Conservation (phyloP, 352 stramenopile genomes). For the Phytopythium oedochilum region DNA sequence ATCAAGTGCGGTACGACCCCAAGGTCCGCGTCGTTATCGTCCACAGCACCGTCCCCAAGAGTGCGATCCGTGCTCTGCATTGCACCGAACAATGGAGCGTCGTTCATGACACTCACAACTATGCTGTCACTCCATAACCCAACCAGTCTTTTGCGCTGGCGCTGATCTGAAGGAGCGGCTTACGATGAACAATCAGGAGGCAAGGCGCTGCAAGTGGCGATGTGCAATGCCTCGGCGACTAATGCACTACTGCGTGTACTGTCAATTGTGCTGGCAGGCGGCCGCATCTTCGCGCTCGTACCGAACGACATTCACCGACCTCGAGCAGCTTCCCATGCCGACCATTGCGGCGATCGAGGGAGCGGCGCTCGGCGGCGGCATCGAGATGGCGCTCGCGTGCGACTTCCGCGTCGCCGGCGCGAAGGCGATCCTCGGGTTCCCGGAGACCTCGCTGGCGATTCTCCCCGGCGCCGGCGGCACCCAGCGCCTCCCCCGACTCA, state of each 20-base stretch:
- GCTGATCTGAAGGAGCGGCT: constrained; percentile 89
- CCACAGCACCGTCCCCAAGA: constrained; percentile 60
- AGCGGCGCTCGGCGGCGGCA: constrained; percentile 86
- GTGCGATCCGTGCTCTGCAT: constrained; percentile 2
- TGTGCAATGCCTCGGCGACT: no score
- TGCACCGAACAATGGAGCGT: no score
- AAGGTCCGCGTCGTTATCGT: constrained; percentile 80
- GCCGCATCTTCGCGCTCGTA: constrained; percentile 39
- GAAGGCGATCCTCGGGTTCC: constrained; percentile 86
- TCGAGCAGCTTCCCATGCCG: constrained; percentile 89
- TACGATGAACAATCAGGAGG: constrained; percentile 84
- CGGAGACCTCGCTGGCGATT: constrained; percentile 92
- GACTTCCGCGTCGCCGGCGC: constrained; percentile 89
- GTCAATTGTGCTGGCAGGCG: constrained; percentile 8
- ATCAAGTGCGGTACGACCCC: constrained; percentile 58
- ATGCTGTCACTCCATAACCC: no score
- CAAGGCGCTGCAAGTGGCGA: no score
- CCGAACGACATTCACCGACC: constrained; percentile 78
- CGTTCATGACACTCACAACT: no score
- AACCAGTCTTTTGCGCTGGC: constrained; percentile 87
- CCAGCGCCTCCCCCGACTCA: constrained; percentile 88
- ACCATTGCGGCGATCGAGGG: constrained; percentile 92
- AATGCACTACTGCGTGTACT: no score
- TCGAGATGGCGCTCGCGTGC: constrained; percentile 90
- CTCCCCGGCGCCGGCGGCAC: constrained; percentile 92